A percentile compares a stretch with the other conserved stretches of the same genome.
These are phyloP conservation scores for Saururus chinensis DNA, from an alignment of 164 flowering plant genomes.

Conservation along the genomic window DNA sequence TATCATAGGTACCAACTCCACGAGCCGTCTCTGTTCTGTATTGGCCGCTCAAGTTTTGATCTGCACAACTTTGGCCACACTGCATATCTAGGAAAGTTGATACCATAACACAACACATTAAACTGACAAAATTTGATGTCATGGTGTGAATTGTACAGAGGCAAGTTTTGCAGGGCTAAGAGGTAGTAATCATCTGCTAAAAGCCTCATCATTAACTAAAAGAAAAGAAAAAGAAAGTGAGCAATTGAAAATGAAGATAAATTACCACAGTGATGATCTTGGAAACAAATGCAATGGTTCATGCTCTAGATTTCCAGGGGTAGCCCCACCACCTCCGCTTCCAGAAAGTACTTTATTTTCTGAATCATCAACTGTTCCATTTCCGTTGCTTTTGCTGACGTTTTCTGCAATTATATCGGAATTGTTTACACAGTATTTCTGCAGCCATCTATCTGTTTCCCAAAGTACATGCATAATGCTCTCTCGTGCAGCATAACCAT, in stretches of 20 bases:
- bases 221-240: background rate
- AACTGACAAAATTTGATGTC: background rate
- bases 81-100: background rate
- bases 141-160: background rate
- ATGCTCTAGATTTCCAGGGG: constrained; percentile 22
- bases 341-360: constrained; percentile 39
- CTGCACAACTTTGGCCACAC: background rate
- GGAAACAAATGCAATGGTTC: constrained; percentile 17
- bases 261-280: constrained; percentile 70
- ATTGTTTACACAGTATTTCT: constrained; percentile 53
- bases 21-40: background rate
- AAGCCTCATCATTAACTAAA: background rate
- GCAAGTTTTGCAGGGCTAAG: background rate
- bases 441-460: constrained; percentile 96
- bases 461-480: constrained; percentile 98
- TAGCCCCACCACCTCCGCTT: constrained; percentile 50
- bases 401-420: constrained; percentile 30
- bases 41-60: background rate
- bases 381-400: constrained; percentile 20
- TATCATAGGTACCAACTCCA: background rate
- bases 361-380: constrained; percentile 21
- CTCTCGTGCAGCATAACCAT: constrained; percentile 86
- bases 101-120: background rate
- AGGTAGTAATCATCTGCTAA: background rate
- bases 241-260: background rate